These are phyloP conservation scores for Tanozyma kutaoensis DNA, from an alignment of 805 yeast genomes.

Conservation along the genomic window DNA sequence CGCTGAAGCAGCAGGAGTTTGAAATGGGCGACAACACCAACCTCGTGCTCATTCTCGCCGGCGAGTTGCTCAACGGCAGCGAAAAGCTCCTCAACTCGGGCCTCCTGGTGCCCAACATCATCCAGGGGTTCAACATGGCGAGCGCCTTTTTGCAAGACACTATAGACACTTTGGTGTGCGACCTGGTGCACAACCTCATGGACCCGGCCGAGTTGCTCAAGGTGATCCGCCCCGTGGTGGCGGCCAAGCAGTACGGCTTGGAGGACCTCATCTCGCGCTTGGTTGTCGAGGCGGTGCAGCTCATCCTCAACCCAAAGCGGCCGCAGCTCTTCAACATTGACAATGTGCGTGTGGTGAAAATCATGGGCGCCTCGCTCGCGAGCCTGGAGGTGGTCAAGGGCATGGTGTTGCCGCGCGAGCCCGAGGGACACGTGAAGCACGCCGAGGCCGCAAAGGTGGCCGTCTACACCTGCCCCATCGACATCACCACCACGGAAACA, in stretches of 20 bases:
- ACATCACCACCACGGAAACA: constrained; percentile 93
- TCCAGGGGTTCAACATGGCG: constrained; percentile 89
- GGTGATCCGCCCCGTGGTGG: constrained; percentile 74
- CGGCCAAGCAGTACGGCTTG: constrained; percentile 86
- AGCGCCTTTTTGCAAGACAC: constrained; percentile 56
- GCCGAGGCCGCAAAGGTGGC: constrained; percentile 69
- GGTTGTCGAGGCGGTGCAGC: constrained; percentile 74
- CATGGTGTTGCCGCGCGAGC: constrained; percentile 96
- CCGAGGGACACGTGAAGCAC: constrained; percentile 81
- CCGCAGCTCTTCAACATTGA: constrained; percentile 75
- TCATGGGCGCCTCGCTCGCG: constrained; percentile 79
- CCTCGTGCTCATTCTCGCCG: constrained; percentile 82
- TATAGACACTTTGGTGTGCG: constrained; percentile 52
- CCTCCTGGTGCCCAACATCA: constrained; percentile 80
- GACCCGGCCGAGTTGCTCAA: constrained; percentile 47
- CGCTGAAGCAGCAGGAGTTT: constrained; percentile 89
- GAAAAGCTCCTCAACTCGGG: constrained; percentile 80
- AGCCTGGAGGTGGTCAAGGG: constrained; percentile 80
- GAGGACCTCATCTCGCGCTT: constrained; percentile 68
- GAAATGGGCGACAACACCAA: constrained; percentile 98
- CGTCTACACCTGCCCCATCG: constrained; percentile 87
- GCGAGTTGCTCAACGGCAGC: constrained; percentile 77
- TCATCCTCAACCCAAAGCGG: constrained; percentile 55
- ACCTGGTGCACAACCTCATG: constrained; percentile 43
- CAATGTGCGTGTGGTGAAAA: constrained; percentile 87